phyloP scores from a whole-genome alignment of 2,329 filamentous ascomycete species.

The Blumeriella jaapii region DNA sequence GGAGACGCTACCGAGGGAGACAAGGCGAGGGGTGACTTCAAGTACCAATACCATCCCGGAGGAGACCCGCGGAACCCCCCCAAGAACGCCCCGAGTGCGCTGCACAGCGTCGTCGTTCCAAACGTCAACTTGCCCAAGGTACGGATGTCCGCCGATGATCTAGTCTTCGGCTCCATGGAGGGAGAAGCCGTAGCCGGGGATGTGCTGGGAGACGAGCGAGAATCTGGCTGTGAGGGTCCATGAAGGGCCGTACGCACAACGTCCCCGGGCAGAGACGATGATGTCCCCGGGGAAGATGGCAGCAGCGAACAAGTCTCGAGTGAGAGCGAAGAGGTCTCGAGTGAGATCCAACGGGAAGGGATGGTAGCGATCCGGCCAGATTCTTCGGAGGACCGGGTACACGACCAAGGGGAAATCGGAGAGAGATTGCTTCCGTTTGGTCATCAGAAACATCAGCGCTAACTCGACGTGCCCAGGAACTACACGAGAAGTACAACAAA shows the following conservation, averaged over 20 bases:
- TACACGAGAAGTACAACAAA: constrained; percentile 99
- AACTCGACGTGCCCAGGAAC: constrained; percentile 41
- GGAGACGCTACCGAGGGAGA: constrained; percentile 51
- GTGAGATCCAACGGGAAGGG: neutral
- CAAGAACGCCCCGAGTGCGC: constrained; percentile 84
- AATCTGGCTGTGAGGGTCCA: no score
- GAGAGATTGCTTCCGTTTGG: neutral
- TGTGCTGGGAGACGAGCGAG: no score
- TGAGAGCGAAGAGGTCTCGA: no score
- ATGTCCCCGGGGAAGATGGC: no score
- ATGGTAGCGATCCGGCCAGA: neutral
- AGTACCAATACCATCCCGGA: constrained; percentile 53
- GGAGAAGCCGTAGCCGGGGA: no score
- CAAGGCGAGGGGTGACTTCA: constrained; percentile 41
- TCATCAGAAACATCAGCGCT: constrained; percentile 5
- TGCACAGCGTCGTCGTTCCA: constrained; percentile 91
- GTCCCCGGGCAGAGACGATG: no score
- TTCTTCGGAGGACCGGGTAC: no score
- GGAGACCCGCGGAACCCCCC: constrained; percentile 65
- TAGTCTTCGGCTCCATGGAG: no score
- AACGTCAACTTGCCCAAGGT: constrained; percentile 89
- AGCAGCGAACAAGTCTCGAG: no score
- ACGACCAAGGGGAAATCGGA: no score
- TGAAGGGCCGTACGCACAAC: no score
- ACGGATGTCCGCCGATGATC: constrained; percentile 23